A percentile compares a stretch with the other conserved stretches of the same genome.
Conservation (phyloP, 1,284 basidiomycete genomes). For the Fistulina hepatica region DNA sequence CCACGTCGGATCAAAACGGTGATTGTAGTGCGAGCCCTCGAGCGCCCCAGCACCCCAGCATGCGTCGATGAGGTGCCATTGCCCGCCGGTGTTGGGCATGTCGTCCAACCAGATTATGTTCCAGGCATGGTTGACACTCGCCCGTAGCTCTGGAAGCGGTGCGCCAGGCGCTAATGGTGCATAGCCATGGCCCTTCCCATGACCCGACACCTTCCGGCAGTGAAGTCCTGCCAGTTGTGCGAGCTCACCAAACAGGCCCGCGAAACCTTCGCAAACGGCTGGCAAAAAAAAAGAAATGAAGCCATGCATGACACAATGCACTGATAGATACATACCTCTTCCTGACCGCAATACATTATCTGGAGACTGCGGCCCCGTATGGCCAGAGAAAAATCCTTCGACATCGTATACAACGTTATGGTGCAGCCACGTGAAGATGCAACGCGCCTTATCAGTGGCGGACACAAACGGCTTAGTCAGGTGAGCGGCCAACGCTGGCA, state of each 20-base stretch:
- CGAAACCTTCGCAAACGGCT: conserved; percentile 37
- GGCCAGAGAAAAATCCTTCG: conserved; percentile 31
- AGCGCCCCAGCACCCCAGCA: conserved; percentile 36
- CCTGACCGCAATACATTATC: neutral
- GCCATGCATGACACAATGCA: no score
- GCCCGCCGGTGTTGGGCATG: no score
- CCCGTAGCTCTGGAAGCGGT: conserved; percentile 22
- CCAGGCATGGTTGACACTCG: conserved; percentile 33
- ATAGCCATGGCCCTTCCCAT: conserved; percentile 37
- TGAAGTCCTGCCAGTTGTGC: conserved; percentile 29
- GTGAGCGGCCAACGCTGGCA: conserved; percentile 28
- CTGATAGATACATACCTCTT: no score
- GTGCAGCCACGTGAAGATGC: conserved; percentile 35
- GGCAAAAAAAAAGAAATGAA: no score
- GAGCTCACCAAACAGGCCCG: conserved; percentile 29
- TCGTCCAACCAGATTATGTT: conserved; percentile 31
- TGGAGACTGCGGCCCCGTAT: conserved; percentile 24
- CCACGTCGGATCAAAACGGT: conserved; percentile 28
- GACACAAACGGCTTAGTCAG: conserved; percentile 30
- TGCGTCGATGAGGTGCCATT: conserved; percentile 34
- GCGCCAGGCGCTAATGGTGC: conserved; percentile 21
- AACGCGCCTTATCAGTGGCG: conserved; percentile 33
- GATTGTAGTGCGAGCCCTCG: conserved; percentile 23
- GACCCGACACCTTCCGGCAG: conserved; percentile 29
- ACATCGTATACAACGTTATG: conserved; percentile 34